Evolutionary conservation across 768 basidiomycete genomes (phyloP).

Genomic region (Suillus plorans): DNA sequence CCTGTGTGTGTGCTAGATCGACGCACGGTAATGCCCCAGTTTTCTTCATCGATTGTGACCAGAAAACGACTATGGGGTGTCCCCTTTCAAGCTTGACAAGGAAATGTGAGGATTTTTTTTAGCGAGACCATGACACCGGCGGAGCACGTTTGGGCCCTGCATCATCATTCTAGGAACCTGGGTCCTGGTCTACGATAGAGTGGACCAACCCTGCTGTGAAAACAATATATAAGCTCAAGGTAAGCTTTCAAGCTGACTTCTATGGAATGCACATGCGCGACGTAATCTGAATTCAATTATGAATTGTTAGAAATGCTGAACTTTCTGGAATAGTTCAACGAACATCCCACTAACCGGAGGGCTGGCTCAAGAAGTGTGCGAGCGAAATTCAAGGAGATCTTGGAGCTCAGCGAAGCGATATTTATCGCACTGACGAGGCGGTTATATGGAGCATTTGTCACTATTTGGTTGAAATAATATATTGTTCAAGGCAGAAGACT

Average conservation of each 20-base stretch:
- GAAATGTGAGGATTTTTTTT: background rate
- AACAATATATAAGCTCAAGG: background rate
- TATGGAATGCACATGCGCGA: background rate
- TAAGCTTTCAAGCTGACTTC: background rate
- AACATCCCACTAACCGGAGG: background rate
- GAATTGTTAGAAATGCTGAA: background rate
- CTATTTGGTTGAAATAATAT: background rate
- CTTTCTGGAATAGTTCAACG: background rate
- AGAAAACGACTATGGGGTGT: background rate
- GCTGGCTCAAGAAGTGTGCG: background rate
- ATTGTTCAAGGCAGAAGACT: slow-evolving; percentile 3
- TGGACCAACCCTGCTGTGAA: slow-evolving; percentile 3
- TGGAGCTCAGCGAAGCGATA: background rate
- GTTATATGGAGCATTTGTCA: background rate
- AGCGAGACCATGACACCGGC: background rate
- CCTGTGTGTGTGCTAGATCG: background rate
- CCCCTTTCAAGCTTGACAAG: background rate
- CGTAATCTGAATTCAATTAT: background rate
- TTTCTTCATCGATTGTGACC: background rate
- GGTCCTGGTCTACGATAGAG: background rate
- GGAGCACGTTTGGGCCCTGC: background rate
- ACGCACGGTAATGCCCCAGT: background rate
- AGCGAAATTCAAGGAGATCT: background rate
- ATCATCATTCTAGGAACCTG: background rate
- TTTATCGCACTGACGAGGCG: too few species aligned